Conservation (phyloP, 2,329 filamentous ascomycete species). For the Fusarium hainanense region DNA sequence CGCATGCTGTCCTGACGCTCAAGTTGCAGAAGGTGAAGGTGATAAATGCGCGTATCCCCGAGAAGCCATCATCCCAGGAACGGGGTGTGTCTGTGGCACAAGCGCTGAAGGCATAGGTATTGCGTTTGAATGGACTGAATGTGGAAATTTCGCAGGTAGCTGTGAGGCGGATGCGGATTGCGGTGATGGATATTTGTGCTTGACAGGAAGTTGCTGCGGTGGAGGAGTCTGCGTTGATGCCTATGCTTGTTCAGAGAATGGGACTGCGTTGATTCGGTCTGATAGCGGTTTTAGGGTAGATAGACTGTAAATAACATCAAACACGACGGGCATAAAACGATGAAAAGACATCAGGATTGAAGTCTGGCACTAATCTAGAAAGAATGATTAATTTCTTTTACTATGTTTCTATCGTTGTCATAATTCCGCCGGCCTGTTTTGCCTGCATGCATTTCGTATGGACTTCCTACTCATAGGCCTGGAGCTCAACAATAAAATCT, state of each 20-base stretch:
- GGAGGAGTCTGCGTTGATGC: slow-evolving; percentile 52
- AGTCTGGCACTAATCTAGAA: too few relatives aligned
- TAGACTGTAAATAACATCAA: neutral
- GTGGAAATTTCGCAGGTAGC: slow-evolving; percentile 48
- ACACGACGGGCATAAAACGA: neutral
- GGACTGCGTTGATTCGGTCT: slow-evolving; percentile 45
- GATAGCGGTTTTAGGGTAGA: slow-evolving; percentile 36
- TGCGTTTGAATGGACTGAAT: slow-evolving; percentile 51
- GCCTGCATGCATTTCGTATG: neutral
- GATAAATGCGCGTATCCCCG: slow-evolving; percentile 48
- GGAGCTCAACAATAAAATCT: neutral
- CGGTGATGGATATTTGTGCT: slow-evolving; percentile 44
- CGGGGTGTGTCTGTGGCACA: slow-evolving; percentile 52
- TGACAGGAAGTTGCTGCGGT: slow-evolving; percentile 53
- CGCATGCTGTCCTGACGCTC: slow-evolving; percentile 50
- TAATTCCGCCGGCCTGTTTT: neutral
- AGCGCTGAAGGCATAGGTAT: slow-evolving; percentile 42
- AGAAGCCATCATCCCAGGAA: slow-evolving; percentile 46
- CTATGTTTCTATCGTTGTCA: neutral
- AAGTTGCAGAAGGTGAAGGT: slow-evolving; percentile 36
- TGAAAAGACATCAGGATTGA: too few relatives aligned
- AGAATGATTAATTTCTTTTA: neutral
- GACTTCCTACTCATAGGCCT: neutral
- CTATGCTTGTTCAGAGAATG: slow-evolving; percentile 52
- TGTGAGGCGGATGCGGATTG: slow-evolving; percentile 45